A percentile compares a stretch with the other conserved stretches of the same genome.
Conservation (phyloP, 2,329 filamentous ascomycete species). For the Fusarium armeniacum region DNA sequence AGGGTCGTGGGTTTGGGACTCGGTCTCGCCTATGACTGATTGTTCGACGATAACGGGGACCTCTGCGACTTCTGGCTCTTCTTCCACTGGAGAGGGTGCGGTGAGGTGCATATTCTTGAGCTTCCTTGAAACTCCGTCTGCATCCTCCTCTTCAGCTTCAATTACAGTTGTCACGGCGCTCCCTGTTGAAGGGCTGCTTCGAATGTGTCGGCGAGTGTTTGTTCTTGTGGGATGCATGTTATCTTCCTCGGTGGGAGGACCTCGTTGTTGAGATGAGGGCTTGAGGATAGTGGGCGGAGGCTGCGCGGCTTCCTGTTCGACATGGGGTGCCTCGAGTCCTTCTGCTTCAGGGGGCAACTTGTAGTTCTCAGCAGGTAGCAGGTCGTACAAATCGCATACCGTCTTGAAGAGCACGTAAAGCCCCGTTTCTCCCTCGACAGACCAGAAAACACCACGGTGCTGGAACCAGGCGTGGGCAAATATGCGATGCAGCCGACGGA, state of each 20-base stretch:
- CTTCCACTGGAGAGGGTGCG: slow-evolving; percentile 71
- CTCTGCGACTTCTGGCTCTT: slow-evolving; percentile 58
- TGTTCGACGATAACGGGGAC: slow-evolving; percentile 60
- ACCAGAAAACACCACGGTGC: slow-evolving; percentile 95
- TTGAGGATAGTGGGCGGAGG: slow-evolving; percentile 56
- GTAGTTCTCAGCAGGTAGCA: slow-evolving; percentile 94
- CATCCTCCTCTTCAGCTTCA: slow-evolving; percentile 84
- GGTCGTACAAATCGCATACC: slow-evolving; percentile 90
- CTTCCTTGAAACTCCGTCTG: slow-evolving; percentile 61
- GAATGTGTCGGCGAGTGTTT: slow-evolving; percentile 84
- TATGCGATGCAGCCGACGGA: slow-evolving; percentile 92
- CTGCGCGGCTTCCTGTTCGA: slow-evolving; percentile 60
- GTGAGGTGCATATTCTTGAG: slow-evolving; percentile 64
- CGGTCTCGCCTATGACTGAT: slow-evolving; percentile 47
- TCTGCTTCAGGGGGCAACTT: slow-evolving; percentile 95
- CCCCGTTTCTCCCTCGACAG: slow-evolving; percentile 89
- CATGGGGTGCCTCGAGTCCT: slow-evolving; percentile 72
- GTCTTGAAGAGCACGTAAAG: slow-evolving; percentile 98
- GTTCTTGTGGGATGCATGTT: slow-evolving; percentile 69
- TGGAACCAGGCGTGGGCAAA: slow-evolving; percentile 99
- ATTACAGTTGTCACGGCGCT: slow-evolving; percentile 85
- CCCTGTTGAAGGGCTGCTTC: slow-evolving; percentile 84
- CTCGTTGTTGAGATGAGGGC: slow-evolving; percentile 51
- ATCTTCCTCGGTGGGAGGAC: slow-evolving; percentile 60
- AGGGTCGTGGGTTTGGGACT: slow-evolving; percentile 10